Conservation (phyloP, 345 rosid genomes). For the Aethionema arabicum region DNA sequence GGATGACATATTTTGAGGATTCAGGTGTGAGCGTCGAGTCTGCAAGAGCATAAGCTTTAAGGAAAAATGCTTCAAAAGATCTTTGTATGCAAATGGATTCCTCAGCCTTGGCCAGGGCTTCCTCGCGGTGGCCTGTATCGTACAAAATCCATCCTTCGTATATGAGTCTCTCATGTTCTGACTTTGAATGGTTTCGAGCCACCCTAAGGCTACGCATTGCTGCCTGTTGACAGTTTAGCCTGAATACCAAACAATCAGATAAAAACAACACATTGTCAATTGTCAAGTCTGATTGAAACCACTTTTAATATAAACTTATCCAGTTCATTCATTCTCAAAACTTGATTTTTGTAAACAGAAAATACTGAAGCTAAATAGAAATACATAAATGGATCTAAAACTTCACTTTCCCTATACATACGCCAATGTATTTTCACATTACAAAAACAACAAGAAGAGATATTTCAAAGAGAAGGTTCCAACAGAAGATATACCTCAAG, state of each 20-base stretch:
- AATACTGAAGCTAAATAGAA: too few relatives aligned
- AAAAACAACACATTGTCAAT: too few relatives aligned
- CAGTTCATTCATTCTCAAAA: too few relatives aligned
- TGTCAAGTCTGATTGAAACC: too few relatives aligned
- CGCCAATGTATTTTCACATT: too few relatives aligned
- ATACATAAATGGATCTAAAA: too few relatives aligned
- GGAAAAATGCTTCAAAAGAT: conserved; percentile 97
- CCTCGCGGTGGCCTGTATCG: conserved; percentile 92
- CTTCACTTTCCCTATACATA: too few relatives aligned
- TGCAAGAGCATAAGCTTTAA: conserved; percentile 88
- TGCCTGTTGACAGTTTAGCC: conserved; percentile 92
- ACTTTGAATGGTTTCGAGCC: conserved; percentile 82
- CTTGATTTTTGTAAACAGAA: too few relatives aligned
- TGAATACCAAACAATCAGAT: conserved; percentile 20
- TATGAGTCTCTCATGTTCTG: conserved; percentile 88
- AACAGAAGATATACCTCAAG: conserved; percentile 50
- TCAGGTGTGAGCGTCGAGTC: conserved; percentile 66
- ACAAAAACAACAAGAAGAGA: too few relatives aligned
- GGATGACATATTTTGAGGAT: conserved; percentile 62
- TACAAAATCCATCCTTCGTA: conserved; percentile 96
- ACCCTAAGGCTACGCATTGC: conserved; percentile 86
- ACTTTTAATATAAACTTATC: too few relatives aligned
- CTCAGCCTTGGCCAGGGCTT: conserved; percentile 92
- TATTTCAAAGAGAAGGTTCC: background rate
- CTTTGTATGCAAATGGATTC: conserved; percentile 81